Evolutionary conservation across 2,329 filamentous ascomycete genomes (phyloP), one percentile per base, ranked within the genome.

Genomic region (Aspergillus aculeatus): DNA sequence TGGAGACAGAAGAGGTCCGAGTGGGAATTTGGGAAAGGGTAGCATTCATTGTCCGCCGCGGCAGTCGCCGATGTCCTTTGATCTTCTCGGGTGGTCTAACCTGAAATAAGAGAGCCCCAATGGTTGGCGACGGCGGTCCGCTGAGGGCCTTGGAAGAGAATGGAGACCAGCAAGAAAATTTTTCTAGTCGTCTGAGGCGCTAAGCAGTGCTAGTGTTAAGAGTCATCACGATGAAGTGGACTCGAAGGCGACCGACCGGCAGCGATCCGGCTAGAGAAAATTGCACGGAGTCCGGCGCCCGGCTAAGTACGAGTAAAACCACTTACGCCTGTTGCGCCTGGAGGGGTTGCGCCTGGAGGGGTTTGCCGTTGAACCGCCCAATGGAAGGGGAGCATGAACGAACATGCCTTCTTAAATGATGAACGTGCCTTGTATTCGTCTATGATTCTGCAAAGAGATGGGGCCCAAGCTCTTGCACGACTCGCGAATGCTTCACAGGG

Each of bases 331-430:
- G 32, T 38, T 41, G 23, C 5, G 35, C 26, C 4, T 35, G 35
- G 35, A 47, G 51, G 57, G 60, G 57, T 62, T 64, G 23, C 5
- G 35, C 26, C 4, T 35, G 35, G 35, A 47, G 51, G 57, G 60
- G 57, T 62, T 64, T 62, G 38, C 62, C 57, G 60, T 57, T 52
- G 57, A 57, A 53, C 58, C 50, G 29, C 26, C 60, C 54, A 60
- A 60, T 62, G 16, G 48, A 47, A 48, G 23, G n/a, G 9, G 41
- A 11, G 41, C 21, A 24, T 41, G 26, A 38, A 50, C 51, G 26
- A 51, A 48, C 49, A 52, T 53, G 55, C 48, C 57, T 53, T 57
- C 21, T 32, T 21, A 24, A 26, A 21, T 32, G 31, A 23, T 23
- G 29, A 3, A 55, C 7, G 35, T n/a, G 41, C 16, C 7, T 31